Evolutionary conservation across 1,139 yeast species (phyloP), one percentile per base, ranked within the genome.

Genomic region (Blastobotrys arbuscula): DNA sequence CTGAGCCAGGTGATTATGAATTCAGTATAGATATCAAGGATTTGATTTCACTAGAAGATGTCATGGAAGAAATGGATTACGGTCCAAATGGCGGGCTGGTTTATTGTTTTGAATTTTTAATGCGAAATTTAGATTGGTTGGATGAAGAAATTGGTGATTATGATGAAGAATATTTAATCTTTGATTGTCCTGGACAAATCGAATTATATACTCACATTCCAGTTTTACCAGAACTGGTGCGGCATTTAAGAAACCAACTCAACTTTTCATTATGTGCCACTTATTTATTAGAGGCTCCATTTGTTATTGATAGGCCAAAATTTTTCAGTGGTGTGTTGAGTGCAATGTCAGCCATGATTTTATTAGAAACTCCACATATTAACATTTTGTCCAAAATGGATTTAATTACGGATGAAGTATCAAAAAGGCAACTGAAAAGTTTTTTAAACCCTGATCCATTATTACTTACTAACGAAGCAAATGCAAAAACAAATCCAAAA

Each of bases 131-230:
- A 53, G 99, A 94, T 69, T 92, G 98, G 99, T 70, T 92, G 39
- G 98, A 92, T 59, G 96, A 88, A 59, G 95, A 89, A 62, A 83
- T 94, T 55, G 96, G 97, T 10, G 96, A 89, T 54, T 89, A 74
- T 63, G 90, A 86, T 58, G 97, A 94, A 61, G 97, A 92, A 62
- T 92, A 88, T 60, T 72, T 92, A 56, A 88, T 92, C 34, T 88
- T 92, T 66, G 99, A 94, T 65, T 90, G 97, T 67, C 99, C 99
- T 0, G 98, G 98, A 1, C 99, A 92, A 66, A 90, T 94, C 54
- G 99, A 92, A 65, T 75, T 92, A 37, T 92, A 92, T 65, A 89
- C 96, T 2, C 99, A 92, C 66, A 81, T 90, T 31, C 97, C 98
- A 0, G 92, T 89, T 7, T 73, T 92, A 44, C 98, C 98, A 2